Percentiles rank a stretch among this genome's conserved stretches.
Evolutionary conservation across 2,329 filamentous ascomycete species (phyloP).

Genomic region (Cladorrhinum sp.): DNA sequence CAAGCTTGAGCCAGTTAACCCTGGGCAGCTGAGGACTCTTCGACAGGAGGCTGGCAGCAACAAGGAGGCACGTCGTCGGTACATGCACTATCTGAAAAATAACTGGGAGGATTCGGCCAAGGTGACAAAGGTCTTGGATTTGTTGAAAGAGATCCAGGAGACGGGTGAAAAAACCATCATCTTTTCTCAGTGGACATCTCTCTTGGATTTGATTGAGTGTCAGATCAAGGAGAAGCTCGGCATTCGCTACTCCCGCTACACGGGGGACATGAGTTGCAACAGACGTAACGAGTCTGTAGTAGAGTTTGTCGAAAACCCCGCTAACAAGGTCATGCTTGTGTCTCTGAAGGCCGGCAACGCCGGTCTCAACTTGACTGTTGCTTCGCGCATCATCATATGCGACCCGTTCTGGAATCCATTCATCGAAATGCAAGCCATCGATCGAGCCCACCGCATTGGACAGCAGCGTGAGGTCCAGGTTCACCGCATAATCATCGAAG

Average conservation of each 20-base stretch:
- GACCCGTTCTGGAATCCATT: constrained; percentile 96
- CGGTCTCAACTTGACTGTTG: constrained; percentile 79
- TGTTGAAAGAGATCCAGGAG: constrained; percentile 50
- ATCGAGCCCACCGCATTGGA: constrained; percentile 84
- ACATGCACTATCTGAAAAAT: constrained; percentile 65
- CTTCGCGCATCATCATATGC: constrained; percentile 82
- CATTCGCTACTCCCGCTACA: constrained; percentile 66
- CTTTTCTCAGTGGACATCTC: constrained; percentile 77
- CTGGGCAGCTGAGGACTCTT: constrained; percentile 41
- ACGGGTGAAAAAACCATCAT: constrained; percentile 73
- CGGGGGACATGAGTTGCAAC: constrained; percentile 68
- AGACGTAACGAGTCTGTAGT: constrained; percentile 65
- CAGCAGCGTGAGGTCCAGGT: constrained; percentile 72
- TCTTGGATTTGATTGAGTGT: constrained; percentile 75
- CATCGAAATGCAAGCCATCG: constrained; percentile 88
- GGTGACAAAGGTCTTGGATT: constrained; percentile 64
- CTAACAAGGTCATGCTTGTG: constrained; percentile 69
- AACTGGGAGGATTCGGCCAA: constrained; percentile 74
- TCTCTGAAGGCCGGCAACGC: constrained; percentile 80
- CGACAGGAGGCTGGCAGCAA: constrained; percentile 66
- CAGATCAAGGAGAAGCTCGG: constrained; percentile 55
- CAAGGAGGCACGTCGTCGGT: constrained; percentile 62
- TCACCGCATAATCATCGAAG: constrained; percentile 72
- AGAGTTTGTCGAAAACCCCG: constrained; percentile 58
- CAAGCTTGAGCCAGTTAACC: constrained; percentile 41